These are phyloP conservation scores for Jasminum sambac DNA, from an alignment of 257 asterid species.

Conservation along the genomic window DNA sequence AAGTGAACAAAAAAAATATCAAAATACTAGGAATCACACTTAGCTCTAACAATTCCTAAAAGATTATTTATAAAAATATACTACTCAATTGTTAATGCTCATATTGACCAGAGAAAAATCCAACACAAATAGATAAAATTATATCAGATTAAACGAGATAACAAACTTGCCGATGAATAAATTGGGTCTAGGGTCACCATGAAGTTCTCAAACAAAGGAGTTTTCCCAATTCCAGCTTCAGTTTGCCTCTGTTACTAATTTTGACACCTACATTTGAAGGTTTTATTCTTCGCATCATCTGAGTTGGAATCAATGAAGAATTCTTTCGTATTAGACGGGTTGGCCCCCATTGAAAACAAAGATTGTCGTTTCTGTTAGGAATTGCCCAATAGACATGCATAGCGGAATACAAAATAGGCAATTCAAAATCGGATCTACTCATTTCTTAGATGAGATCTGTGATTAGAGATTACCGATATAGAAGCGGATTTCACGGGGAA, in stretches of 20 bases:
- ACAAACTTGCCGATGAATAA: background rate
- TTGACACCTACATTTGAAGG: background rate
- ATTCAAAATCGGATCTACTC: no score
- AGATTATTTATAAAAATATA: background rate
- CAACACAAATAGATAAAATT: background rate
- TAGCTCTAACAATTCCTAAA: background rate
- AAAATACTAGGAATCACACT: background rate
- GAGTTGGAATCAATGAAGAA: background rate
- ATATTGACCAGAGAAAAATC: background rate
- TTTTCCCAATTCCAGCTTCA: conserved; percentile 1
- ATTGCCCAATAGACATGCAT: no score
- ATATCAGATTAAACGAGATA: background rate
- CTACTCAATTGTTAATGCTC: no score
- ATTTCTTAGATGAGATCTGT: no score
- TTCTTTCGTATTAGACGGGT: background rate
- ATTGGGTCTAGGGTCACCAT: background rate
- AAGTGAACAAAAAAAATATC: background rate
- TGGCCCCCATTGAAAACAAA: background rate
- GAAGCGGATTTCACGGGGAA: no score
- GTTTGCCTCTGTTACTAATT: background rate
- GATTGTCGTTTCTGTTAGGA: background rate
- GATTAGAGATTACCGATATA: no score
- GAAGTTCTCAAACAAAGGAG: background rate
- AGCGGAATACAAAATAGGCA: no score
- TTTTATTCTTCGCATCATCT: background rate